phyloP scores from a whole-genome alignment of 345 rosid genomes.

The Isatis tinctoria region DNA sequence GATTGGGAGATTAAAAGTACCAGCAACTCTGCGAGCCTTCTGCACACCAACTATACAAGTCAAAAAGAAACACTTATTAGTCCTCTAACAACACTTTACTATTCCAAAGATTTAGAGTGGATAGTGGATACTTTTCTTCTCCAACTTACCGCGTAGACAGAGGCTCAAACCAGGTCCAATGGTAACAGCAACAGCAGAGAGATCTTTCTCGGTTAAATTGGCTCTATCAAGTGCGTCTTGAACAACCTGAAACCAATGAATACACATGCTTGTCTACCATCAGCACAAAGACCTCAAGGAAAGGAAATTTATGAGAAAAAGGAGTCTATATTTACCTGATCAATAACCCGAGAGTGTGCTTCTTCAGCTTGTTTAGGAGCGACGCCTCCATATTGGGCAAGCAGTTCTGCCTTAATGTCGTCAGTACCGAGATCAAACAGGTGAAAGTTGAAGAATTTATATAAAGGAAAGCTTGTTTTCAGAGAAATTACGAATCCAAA shows the following conservation, averaged over 20 bases:
- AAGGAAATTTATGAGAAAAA: background rate
- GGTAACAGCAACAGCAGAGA: conserved; percentile 97
- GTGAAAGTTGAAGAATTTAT: background rate
- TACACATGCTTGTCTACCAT: background rate
- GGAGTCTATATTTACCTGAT: conserved; percentile 44
- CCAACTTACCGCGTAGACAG: conserved; percentile 78
- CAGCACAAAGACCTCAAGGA: background rate
- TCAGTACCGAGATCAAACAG: conserved; percentile 14
- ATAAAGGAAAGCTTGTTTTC: background rate
- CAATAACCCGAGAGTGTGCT: conserved; percentile 78
- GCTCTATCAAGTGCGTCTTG: conserved; percentile 77
- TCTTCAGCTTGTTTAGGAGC: conserved; percentile 96
- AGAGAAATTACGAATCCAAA: background rate
- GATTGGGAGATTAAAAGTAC: conserved; percentile 62
- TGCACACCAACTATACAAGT: conserved; percentile 70
- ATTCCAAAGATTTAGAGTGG: background rate
- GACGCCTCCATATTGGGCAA: conserved; percentile 86
- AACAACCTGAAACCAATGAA: conserved; percentile 58
- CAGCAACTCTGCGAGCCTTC: conserved; percentile 80
- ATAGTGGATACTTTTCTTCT: background rate
- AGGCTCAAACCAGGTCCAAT: conserved; percentile 98
- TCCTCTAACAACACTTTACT: background rate
- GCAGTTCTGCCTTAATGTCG: conserved; percentile 70
- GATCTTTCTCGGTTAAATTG: conserved; percentile 53
- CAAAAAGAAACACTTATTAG: background rate